These are phyloP conservation scores for Microascus cirrosus DNA, from an alignment of 2,329 filamentous ascomycete species.

Conservation along the genomic window DNA sequence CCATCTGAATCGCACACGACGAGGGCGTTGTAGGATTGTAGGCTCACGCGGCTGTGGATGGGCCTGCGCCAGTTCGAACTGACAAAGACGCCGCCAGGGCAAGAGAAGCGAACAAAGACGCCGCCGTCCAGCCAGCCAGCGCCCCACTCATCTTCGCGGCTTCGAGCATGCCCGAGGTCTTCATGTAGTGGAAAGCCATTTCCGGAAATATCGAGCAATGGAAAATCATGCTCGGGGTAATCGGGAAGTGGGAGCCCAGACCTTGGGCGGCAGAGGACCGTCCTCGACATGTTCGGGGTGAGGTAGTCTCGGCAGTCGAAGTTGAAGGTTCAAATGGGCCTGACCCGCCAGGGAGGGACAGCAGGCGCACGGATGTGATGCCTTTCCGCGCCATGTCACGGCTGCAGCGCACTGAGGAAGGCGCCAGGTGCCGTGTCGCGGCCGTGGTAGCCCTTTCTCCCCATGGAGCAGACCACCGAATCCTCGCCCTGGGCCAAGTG, in stretches of 20 bases:
- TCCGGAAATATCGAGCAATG: too few species aligned
- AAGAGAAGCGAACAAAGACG: not conserved
- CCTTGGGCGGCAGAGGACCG: not conserved
- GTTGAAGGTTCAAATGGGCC: not conserved
- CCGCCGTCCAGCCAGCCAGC: not conserved
- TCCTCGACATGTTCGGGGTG: not conserved
- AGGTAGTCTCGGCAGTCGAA: not conserved
- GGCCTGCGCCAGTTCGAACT: not conserved
- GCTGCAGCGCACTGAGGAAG: not conserved
- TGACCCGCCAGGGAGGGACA: not conserved
- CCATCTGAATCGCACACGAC: not conserved
- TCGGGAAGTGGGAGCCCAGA: too few species aligned
- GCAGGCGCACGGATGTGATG: not conserved
- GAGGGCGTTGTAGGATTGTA: not conserved
- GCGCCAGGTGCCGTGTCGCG: not conserved
- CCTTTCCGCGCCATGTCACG: not conserved
- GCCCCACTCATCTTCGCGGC: not conserved
- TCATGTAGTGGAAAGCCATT: too few species aligned
- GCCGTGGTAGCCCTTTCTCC: not conserved
- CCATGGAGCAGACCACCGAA: not conserved
- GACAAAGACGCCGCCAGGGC: not conserved
- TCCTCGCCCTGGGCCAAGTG: not conserved
- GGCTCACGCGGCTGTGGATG: not conserved
- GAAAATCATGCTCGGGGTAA: too few species aligned
- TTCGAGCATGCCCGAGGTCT: not conserved